Evolutionary conservation across 495 filamentous ascomycete species (phyloP), one percentile per base, ranked within the genome.

Genomic region (Jackrogersella minutella): DNA sequence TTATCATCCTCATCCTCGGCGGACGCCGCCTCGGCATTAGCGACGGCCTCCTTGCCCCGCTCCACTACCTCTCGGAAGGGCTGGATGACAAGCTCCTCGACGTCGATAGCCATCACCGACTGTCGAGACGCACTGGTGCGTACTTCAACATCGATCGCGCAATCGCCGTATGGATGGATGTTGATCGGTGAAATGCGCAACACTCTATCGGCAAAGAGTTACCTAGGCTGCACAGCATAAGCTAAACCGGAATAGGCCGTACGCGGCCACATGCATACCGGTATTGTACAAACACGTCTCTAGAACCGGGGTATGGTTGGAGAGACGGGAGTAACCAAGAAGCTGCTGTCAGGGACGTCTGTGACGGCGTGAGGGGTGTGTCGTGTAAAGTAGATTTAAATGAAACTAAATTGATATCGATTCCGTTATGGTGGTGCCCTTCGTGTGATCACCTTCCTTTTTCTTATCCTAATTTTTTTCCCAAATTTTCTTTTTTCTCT

Each of bases 21-120:
- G 19, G 33, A 59, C 19, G 39, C 56, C 3, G 71, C 64, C 43
- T 67, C 64, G 22, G 73, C 72, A 59, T 76, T 79, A n/a, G 60
- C 60, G 30, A 75, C 34, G 17, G 76, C 77, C 10, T 68, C 64
- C 19, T 70, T 73, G 17, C 69, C 77, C n/a, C 68, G 66, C 13
- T 71, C 71, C 3, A 76, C 70, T 1, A 78, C 76, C 33, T 77
- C 77, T 47, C 63, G 64, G 39, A 79, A 76, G 21, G 77, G 77
- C 34, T 70, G 73, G 56, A 79, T 74, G 33, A 79, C 44, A 17
- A 77, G 74, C 22, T 77, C 72, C 62, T 78, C 75, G 39, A 68
- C 69, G 22, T 76, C 74, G 31, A 73, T 62, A n/a, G 68, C 72
- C 76, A 77, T 77, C 58, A 68, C 55, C 53, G 58, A 51, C 69